Evolutionary conservation across 192 early-diverging fungal species (phyloP).

Genomic region (Coemansia guatemalensis): DNA sequence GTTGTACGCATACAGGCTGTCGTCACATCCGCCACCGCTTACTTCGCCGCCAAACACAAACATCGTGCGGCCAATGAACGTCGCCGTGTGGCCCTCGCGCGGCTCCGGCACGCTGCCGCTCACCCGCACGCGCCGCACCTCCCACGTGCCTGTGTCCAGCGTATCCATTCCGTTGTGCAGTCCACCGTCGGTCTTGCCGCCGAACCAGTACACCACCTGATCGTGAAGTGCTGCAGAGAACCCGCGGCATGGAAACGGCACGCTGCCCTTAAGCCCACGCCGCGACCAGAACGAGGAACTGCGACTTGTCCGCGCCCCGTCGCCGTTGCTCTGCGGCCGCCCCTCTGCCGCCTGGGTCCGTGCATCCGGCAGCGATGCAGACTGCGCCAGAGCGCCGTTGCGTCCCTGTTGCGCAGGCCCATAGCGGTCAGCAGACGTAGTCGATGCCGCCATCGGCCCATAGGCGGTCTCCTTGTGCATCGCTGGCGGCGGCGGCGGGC

Average conservation of each 20-base stretch:
- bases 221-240: slow-evolving; percentile 49
- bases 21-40: slow-evolving; percentile 34
- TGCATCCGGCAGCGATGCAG: slow-evolving; percentile 33
- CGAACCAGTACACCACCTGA: slow-evolving; percentile 45
- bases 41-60: slow-evolving; percentile 57
- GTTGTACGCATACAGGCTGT: slow-evolving; percentile 52
- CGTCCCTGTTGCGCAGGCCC: slow-evolving; percentile 9
- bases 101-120: slow-evolving; percentile 39
- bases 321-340: slow-evolving; percentile 4
- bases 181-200: slow-evolving; percentile 44
- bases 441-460: slow-evolving; percentile 1
- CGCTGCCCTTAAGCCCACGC: slow-evolving; percentile 22
- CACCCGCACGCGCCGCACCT: slow-evolving; percentile 28
- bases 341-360: slow-evolving; percentile 7
- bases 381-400: slow-evolving; percentile 11
- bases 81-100: slow-evolving; percentile 49
- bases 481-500: neutral
- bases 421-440: slow-evolving; percentile 13
- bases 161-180: slow-evolving; percentile 45
- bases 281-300: slow-evolving; percentile 46
- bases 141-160: slow-evolving; percentile 41
- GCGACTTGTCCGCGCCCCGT: neutral
- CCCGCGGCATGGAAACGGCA: slow-evolving; percentile 51
- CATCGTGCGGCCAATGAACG: slow-evolving; percentile 56
- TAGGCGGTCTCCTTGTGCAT: too few species aligned